Evolutionary conservation across 2,329 filamentous ascomycete species (phyloP).

Genomic region (Penicillium sp.): DNA sequence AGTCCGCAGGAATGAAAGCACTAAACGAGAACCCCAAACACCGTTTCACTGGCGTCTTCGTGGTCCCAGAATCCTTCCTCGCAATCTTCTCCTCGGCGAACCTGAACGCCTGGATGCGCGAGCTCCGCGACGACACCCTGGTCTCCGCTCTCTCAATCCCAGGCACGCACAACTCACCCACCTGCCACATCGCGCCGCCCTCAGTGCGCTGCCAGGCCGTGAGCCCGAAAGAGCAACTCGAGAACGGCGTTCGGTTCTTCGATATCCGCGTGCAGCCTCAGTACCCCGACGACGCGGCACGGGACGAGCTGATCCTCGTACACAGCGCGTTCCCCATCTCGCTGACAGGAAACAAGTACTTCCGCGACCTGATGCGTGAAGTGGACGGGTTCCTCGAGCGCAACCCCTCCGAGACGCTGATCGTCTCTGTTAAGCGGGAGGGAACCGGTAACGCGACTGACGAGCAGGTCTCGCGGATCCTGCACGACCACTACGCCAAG

Average conservation of each 20-base stretch:
- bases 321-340: conserved; percentile 89
- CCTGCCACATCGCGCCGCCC: conserved; percentile 78
- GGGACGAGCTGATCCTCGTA: conserved; percentile 74
- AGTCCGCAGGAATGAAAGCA: conserved; percentile 61
- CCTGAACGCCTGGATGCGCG: conserved; percentile 76
- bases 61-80: conserved; percentile 55
- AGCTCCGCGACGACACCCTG: conserved; percentile 68
- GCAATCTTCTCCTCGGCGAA: conserved; percentile 69
- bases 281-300: conserved; percentile 55
- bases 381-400: conserved; percentile 72
- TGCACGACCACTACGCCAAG: conserved; percentile 68
- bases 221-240: conserved; percentile 71
- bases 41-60: conserved; percentile 67
- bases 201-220: conserved; percentile 92
- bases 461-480: conserved; percentile 70
- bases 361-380: conserved; percentile 69
- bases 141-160: conserved; percentile 84
- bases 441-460: conserved; percentile 79
- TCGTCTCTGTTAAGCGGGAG: conserved; percentile 89
- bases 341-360: conserved; percentile 75
- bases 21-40: conserved; percentile 53
- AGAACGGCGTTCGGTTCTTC: conserved; percentile 90
- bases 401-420: conserved; percentile 77
- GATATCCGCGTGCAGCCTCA: conserved; percentile 79
- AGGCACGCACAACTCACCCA: conserved; percentile 93